These are phyloP conservation scores for Microsporum ferrugineum DNA, from an alignment of 2,329 filamentous ascomycete species.

Conservation along the genomic window DNA sequence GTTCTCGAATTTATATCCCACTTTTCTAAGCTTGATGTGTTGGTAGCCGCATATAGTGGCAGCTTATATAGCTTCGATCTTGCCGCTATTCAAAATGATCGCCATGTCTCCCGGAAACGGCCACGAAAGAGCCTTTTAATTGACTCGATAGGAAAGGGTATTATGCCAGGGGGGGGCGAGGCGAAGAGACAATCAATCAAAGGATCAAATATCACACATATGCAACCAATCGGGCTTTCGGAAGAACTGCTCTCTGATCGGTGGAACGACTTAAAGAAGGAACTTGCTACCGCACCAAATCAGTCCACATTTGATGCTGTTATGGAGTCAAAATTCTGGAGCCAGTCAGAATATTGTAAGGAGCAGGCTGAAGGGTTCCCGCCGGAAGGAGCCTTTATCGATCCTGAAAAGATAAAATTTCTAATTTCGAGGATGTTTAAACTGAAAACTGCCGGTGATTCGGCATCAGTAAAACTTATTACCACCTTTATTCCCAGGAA, in stretches of 20 bases:
- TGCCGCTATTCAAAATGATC: slow-evolving; percentile 22
- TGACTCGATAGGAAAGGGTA: slow-evolving; percentile 34
- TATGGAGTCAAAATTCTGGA: slow-evolving; percentile 16
- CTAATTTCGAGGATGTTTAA: slow-evolving; percentile 32
- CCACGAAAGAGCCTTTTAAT: slow-evolving; percentile 31
- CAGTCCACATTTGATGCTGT: slow-evolving; percentile 26
- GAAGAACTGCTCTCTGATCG: slow-evolving; percentile 23
- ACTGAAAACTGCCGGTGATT: slow-evolving; percentile 16
- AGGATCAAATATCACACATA: slow-evolving; percentile 23
- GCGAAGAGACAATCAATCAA: slow-evolving; percentile 20
- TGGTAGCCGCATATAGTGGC: slow-evolving; percentile 32
- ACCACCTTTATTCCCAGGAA: slow-evolving; percentile 28
- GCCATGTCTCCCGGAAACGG: slow-evolving; percentile 27
- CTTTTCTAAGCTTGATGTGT: slow-evolving; percentile 34
- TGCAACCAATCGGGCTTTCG: slow-evolving; percentile 24
- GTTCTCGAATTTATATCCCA: slow-evolving; percentile 32
- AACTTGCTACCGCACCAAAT: slow-evolving; percentile 21
- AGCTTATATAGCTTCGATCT: slow-evolving; percentile 37
- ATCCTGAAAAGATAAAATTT: slow-evolving; percentile 28
- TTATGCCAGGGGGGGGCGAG: slow-evolving; percentile 23
- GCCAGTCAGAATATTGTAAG: slow-evolving; percentile 19
- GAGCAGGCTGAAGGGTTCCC: slow-evolving; percentile 19
- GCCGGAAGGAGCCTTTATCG: slow-evolving; percentile 21
- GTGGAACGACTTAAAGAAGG: slow-evolving; percentile 27
- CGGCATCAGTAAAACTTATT: slow-evolving; percentile 20